These are phyloP conservation scores for Ophiosphaerella korrae DNA, from an alignment of 2,329 filamentous ascomycete species.

Conservation along the genomic window DNA sequence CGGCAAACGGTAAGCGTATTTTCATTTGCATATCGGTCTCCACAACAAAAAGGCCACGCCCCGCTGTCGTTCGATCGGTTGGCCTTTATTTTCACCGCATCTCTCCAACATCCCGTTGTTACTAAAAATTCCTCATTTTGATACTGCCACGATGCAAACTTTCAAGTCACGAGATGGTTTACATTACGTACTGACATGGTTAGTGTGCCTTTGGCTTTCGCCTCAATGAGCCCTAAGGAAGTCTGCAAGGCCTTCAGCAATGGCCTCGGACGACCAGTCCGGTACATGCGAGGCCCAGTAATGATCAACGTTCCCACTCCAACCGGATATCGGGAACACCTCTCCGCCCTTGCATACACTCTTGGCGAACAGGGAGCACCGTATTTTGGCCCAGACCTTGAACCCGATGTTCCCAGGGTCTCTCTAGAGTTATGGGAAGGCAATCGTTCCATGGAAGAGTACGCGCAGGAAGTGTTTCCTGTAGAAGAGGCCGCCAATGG, in stretches of 20 bases:
- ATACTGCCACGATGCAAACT: constrained; percentile 7
- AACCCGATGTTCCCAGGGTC: constrained; percentile 68
- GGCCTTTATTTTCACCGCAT: constrained; percentile 17
- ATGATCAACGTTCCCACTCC: constrained; percentile 86
- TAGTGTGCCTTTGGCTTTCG: constrained; percentile 87
- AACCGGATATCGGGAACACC: constrained; percentile 83
- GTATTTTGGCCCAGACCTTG: constrained; percentile 66
- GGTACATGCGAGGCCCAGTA: constrained; percentile 78
- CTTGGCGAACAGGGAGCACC: constrained; percentile 65
- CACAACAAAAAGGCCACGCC: constrained; percentile 23
- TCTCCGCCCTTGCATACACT: constrained; percentile 67
- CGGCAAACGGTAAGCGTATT: constrained; percentile 63
- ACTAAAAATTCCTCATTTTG: constrained; percentile 12
- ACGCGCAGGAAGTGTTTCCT: constrained; percentile 90
- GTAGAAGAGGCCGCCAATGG: constrained; percentile 95
- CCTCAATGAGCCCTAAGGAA: constrained; percentile 82
- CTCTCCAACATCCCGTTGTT: constrained; percentile 12
- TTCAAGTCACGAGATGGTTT: constrained; percentile 19
- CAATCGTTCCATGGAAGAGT: constrained; percentile 88
- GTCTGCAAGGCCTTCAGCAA: constrained; percentile 80
- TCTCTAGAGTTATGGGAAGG: constrained; percentile 89
- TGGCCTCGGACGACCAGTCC: constrained; percentile 77
- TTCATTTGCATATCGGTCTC: constrained; percentile 25
- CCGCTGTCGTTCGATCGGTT: constrained; percentile 29
- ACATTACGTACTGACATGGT: constrained; percentile 31